phyloP scores from a whole-genome alignment of 1,284 basidiomycete genomes.

The Apiotrichum montevideense region DNA sequence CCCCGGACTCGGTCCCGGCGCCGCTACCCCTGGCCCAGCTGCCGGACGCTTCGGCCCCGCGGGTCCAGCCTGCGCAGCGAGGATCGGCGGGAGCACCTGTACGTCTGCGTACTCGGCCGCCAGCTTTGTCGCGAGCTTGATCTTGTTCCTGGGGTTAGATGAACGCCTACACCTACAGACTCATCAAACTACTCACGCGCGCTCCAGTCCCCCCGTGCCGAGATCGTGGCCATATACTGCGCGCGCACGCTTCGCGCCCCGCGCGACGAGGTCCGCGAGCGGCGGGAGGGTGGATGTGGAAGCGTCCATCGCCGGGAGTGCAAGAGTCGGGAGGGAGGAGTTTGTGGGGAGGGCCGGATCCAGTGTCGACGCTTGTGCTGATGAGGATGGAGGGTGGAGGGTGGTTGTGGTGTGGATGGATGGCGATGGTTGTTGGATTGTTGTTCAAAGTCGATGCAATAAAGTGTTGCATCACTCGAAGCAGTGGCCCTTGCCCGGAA shows the following conservation, averaged over 20 bases:
- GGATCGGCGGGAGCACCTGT: conserved; percentile 72
- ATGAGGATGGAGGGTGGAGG: too few relatives aligned
- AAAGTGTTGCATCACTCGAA: too few relatives aligned
- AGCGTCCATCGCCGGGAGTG: background rate
- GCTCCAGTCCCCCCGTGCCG: conserved; percentile 32
- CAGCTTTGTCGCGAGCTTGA: conserved; percentile 60
- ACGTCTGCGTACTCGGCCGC: conserved; percentile 79
- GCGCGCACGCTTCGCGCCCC: conserved; percentile 48
- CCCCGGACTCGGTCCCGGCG: conserved; percentile 2
- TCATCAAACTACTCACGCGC: conserved; percentile 34
- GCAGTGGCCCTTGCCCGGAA: too few relatives aligned
- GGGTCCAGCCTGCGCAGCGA: conserved; percentile 64
- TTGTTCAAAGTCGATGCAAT: too few relatives aligned
- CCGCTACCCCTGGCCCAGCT: conserved; percentile 51
- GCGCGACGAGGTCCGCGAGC: conserved; percentile 43
- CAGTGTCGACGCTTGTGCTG: too few relatives aligned
- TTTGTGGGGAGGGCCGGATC: too few relatives aligned
- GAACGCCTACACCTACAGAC: background rate
- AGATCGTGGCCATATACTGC: conserved; percentile 44
- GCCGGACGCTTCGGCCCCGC: conserved; percentile 62
- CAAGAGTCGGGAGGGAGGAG: too few relatives aligned
- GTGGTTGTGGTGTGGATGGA: too few relatives aligned
- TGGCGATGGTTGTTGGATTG: too few relatives aligned
- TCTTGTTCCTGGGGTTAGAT: conserved; percentile 40
- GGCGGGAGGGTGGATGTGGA: conserved; percentile 28